Evolutionary conservation across 768 basidiomycete genomes (phyloP).

Genomic region (Termitomyces sp.): DNA sequence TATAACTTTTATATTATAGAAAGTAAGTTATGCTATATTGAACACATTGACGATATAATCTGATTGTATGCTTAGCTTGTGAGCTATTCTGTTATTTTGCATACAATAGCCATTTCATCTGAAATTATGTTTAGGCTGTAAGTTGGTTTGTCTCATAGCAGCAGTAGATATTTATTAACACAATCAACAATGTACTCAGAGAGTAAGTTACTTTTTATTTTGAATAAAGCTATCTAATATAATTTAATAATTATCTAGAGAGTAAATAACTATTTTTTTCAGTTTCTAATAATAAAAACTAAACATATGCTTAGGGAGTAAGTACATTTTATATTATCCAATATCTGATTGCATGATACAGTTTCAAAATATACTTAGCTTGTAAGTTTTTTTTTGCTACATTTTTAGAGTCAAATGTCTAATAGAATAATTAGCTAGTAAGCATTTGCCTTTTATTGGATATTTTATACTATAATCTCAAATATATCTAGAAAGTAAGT

Average conservation of each 20-base stretch:
- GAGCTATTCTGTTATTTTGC: not conserved
- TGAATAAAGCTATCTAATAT: not conserved
- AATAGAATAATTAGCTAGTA: not conserved
- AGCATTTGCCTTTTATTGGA: not conserved
- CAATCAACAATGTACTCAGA: not conserved
- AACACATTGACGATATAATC: not conserved
- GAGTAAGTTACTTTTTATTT: not conserved
- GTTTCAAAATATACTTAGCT: not conserved
- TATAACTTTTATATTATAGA: not conserved
- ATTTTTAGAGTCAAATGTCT: not conserved
- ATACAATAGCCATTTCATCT: not conserved
- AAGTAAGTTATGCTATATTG: not conserved
- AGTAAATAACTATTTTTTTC: not conserved
- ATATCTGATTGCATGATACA: not conserved
- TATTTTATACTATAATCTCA: not conserved
- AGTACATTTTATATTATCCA: not conserved
- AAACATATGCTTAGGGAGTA: not conserved
- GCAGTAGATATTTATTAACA: not conserved
- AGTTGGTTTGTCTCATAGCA: not conserved
- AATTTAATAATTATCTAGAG: not conserved
- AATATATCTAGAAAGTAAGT: not conserved
- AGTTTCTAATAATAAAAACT: not conserved
- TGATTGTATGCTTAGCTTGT: not conserved
- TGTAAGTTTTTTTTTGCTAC: not conserved
- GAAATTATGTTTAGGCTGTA: not conserved